phyloP scores from a whole-genome alignment of 176 grass and related monocot genomes.

The Triticum aestivum region IWGSC_CS_RefSeq_v2.1 NC_057809.1:61245829-61246328 shows the following conservation, averaged over 20 bases:
- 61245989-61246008: background rate
- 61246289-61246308: background rate
- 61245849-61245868: too few species aligned
- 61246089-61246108: slow-evolving; percentile 19
- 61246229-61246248: slow-evolving; percentile 15
- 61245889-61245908: background rate
- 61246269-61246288: background rate
- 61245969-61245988: background rate
- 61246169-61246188: background rate
- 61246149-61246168: background rate
- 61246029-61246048: slow-evolving; percentile 16
- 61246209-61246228: slow-evolving; percentile 9
- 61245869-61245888: background rate
- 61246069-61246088: slow-evolving; percentile 40
- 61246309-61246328: background rate
- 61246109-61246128: slow-evolving; percentile 26
- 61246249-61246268: background rate
- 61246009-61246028: background rate
- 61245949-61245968: background rate
- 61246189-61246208: background rate
- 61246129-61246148: background rate
- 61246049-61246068: slow-evolving; percentile 36
- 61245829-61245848: too few species aligned
- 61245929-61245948: background rate
- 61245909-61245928: background rate